Evolutionary conservation across 768 basidiomycete genomes (phyloP), one percentile per base, ranked within the genome.

Genomic region (Serendipita vermifera): DNA sequence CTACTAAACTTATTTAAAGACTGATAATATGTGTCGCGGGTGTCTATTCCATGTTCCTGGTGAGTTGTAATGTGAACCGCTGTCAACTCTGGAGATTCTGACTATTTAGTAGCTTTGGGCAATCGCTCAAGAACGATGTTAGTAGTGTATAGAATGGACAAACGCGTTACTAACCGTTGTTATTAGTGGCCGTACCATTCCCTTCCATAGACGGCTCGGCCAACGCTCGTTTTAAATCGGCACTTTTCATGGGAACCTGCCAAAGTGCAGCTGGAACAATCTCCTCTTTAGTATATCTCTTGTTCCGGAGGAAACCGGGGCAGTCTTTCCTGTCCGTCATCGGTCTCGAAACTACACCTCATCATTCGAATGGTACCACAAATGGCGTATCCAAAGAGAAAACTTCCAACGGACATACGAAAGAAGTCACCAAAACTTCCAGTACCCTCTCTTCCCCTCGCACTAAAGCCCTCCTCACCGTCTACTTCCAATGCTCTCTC

Each of bases 31-130:
- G 93, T 67, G 77, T 90, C 11, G 70, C 76, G 6, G 93, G 93
- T 55, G 92, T 98, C 40, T 98, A 98, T 66, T 79, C 85, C 22
- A 91, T 91, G 77, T 97, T 96, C 67, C 73, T 97, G 62, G 86
- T 86, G 63, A 69, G 83, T 66, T 55, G 26, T 57, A 36, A 54
- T 24, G 58, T 1, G n/a, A 36, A 55, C 24, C 27, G n/a, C 29
- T 51, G 40, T 13, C 3, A 32, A 11, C 13, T 29, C 3, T 40
- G 43, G 31, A 20, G 26, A 31, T 57, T 63, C 32, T 59, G 33
- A 60, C 54, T 6, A 33, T 26, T 46, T 46, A 46, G 36, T 61
- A 90, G 88, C 68, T 90, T 51, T 89, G 90, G 90, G 91, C 87
- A 9, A 79, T 93, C 39, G 87, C 90, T 6, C 96, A 99, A 73